A percentile compares a stretch with the other conserved stretches of the same genome.
These are phyloP conservation scores for Chlorella sp. DNA, from an alignment of 139 green algal species.

Conservation along the genomic window DNA sequence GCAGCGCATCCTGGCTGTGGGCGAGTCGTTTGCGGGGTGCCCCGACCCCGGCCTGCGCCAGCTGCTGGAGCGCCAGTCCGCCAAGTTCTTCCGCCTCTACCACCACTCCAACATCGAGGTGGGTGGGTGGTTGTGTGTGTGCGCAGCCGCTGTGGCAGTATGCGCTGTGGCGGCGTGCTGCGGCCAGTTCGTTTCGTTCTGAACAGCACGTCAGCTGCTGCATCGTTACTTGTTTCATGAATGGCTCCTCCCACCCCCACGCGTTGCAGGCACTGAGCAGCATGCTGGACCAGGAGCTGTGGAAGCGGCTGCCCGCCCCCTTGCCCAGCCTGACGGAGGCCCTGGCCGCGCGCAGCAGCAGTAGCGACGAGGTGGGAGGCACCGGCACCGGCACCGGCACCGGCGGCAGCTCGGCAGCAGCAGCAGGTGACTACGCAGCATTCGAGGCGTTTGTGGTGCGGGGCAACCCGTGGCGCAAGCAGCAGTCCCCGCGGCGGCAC, in stretches of 20 bases:
- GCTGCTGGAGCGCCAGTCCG: conserved; percentile 45
- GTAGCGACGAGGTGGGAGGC: conserved; percentile 1
- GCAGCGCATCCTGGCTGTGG: conserved; percentile 46
- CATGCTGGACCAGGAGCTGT: conserved; percentile 65
- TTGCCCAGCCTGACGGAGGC: conserved; percentile 20
- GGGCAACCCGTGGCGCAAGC: conserved; percentile 55
- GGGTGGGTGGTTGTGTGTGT: background rate
- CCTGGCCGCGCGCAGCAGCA: conserved; percentile 1
- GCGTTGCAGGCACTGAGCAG: conserved; percentile 42
- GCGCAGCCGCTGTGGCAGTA: too few relatives aligned
- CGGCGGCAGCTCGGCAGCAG: background rate
- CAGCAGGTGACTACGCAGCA: conserved; percentile 2
- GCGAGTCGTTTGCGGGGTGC: conserved; percentile 51
- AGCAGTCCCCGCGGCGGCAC: conserved; percentile 15
- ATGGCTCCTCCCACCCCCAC: background rate
- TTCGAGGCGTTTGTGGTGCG: conserved; percentile 40
- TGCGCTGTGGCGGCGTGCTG: too few relatives aligned
- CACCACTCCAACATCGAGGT: conserved; percentile 60
- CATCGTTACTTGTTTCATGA: background rate
- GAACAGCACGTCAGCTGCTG: background rate
- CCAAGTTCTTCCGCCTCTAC: conserved; percentile 55
- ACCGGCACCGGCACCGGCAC: background rate
- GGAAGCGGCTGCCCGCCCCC: conserved; percentile 53
- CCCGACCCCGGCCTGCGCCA: conserved; percentile 36
- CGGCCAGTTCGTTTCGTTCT: too few relatives aligned